Percentiles rank a stretch among this genome's conserved stretches.
Evolutionary conservation across 2,329 filamentous ascomycete genomes (phyloP).

Genomic region (Byssochlamys sp.): DNA sequence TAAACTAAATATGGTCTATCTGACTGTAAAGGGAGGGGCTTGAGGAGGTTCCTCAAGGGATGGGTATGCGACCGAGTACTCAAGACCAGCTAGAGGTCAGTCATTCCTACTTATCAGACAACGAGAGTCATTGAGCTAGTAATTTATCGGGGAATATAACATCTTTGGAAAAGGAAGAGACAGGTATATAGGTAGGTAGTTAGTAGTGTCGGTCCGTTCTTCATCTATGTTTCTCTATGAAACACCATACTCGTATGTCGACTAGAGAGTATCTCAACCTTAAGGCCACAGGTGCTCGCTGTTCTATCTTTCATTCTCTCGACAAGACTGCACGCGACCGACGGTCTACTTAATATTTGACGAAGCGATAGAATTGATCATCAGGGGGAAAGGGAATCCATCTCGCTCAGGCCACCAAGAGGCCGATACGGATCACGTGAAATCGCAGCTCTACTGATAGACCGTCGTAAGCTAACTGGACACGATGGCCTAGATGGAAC

Average conservation of each 20-base stretch:
- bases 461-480: slow-evolving; percentile 15
- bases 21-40: too few relatives aligned
- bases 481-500: slow-evolving; percentile 9
- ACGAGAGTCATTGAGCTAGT: too few relatives aligned
- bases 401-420: not conserved
- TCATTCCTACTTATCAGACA: too few relatives aligned
- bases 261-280: not conserved
- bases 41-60: too few relatives aligned
- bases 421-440: slow-evolving; percentile 6
- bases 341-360: not conserved
- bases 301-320: not conserved
- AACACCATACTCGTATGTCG: not conserved
- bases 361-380: not conserved
- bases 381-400: not conserved
- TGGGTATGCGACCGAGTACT: too few relatives aligned
- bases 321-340: not conserved
- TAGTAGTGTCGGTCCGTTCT: not conserved
- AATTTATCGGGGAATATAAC: not conserved
- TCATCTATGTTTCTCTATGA: not conserved
- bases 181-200: not conserved
- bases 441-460: slow-evolving; percentile 12
- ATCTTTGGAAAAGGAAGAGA: not conserved
- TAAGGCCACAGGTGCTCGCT: not conserved
- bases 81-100: too few relatives aligned
- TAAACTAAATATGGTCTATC: too few relatives aligned